Evolutionary conservation across 2,329 filamentous ascomycete genomes (phyloP).

Genomic region (Claviceps sp.): DNA sequence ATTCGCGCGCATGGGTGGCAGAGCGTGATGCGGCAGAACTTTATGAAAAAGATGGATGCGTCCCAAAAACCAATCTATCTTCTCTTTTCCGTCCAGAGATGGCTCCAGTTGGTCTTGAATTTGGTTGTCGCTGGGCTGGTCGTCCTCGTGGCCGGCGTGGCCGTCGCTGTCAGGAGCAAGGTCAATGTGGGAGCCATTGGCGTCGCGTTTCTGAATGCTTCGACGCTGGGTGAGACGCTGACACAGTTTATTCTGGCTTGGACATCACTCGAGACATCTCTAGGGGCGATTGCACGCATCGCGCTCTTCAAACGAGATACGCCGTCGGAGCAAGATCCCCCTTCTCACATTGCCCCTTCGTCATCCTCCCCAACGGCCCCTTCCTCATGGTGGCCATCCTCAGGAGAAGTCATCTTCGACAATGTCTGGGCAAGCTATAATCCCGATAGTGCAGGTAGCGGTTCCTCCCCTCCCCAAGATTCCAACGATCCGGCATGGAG

Average conservation of each 20-base stretch:
- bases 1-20: slow-evolving; percentile 15
- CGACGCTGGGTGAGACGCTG: slow-evolving; percentile 4
- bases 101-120: slow-evolving; percentile 31
- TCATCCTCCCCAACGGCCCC: too few relatives aligned
- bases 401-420: too few relatives aligned
- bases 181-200: slow-evolving; percentile 3
- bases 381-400: too few relatives aligned
- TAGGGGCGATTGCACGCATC: slow-evolving; percentile 11
- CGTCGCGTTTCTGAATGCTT: slow-evolving; percentile 5
- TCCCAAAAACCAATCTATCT: slow-evolving; percentile 19
- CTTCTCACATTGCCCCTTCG: too few relatives aligned
- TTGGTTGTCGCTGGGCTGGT: slow-evolving; percentile 16
- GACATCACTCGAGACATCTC: slow-evolving; percentile 10
- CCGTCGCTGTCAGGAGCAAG: slow-evolving; percentile 9
- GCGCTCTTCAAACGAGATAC: slow-evolving; percentile 4
- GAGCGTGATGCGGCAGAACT: slow-evolving; percentile 25
- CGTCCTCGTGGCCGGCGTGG: slow-evolving; percentile 19
- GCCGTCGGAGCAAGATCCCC: background rate
- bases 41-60: slow-evolving; percentile 23
- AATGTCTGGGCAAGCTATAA: too few relatives aligned
- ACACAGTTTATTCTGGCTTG: slow-evolving; percentile 3
- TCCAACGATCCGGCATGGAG: too few relatives aligned
- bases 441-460: too few relatives aligned
- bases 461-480: too few relatives aligned
- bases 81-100: slow-evolving; percentile 31